phyloP scores from a whole-genome alignment of 495 filamentous ascomycete genomes.

The Entonaema liquescens region DNA sequence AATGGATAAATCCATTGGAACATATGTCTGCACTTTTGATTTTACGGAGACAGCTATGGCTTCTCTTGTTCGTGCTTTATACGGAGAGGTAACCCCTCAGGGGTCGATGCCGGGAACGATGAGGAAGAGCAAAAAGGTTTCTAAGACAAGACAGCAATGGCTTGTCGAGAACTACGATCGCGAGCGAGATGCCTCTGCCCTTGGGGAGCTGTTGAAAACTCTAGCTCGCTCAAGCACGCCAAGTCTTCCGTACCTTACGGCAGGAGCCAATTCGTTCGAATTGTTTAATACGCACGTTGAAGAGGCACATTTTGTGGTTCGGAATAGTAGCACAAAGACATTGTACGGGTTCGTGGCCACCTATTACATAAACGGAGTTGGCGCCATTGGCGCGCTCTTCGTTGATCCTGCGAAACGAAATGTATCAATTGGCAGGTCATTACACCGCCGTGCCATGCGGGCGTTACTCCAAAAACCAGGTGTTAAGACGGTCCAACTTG shows the following conservation, averaged over 20 bases:
- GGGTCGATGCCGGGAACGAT: constrained; percentile 82
- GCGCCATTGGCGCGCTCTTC: constrained; percentile 82
- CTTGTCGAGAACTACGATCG: constrained; percentile 85
- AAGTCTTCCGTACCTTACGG: constrained; percentile 68
- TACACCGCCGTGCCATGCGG: constrained; percentile 82
- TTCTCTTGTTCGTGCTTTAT: constrained; percentile 80
- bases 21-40: constrained; percentile 92
- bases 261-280: constrained; percentile 79
- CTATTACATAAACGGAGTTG: constrained; percentile 77
- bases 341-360: constrained; percentile 91
- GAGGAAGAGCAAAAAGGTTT: constrained; percentile 80
- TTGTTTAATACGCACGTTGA: constrained; percentile 71
- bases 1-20: constrained; percentile 85
- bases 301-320: constrained; percentile 87
- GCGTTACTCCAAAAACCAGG: constrained; percentile 68
- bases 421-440: constrained; percentile 83
- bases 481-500: constrained; percentile 79
- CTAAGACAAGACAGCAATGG: constrained; percentile 86
- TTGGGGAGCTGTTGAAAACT: constrained; percentile 72
- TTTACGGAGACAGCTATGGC: constrained; percentile 90
- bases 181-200: constrained; percentile 73
- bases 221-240: constrained; percentile 65
- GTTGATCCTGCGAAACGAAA: constrained; percentile 85
- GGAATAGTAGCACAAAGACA: constrained; percentile 86
- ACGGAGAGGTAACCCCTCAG: constrained; percentile 76